Percentiles rank a stretch among this genome's conserved stretches.
Conservation (phyloP, 116 monocot genomes). For the Zostera marina region DNA sequence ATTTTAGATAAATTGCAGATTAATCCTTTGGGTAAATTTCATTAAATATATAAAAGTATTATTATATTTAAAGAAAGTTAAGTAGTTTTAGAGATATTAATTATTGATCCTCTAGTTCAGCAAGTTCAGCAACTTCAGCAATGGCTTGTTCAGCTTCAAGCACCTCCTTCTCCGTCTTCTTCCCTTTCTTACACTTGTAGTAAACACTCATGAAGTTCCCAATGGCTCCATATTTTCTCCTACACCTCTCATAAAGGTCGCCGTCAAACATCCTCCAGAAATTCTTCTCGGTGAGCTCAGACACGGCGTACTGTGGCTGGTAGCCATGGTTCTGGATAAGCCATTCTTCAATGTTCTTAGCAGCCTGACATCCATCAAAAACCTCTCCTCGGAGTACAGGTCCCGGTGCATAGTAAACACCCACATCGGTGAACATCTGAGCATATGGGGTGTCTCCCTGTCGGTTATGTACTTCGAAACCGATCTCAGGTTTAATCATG, state of each 20-base stretch:
- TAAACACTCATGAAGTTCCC: conserved; percentile 82
- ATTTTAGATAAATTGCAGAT: too few species aligned
- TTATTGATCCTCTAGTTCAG: too few species aligned
- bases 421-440: conserved; percentile 69
- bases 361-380: conserved; percentile 29
- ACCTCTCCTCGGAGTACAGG: conserved; percentile 45
- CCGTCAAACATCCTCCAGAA: conserved; percentile 78
- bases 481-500: conserved; percentile 47
- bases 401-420: conserved; percentile 42
- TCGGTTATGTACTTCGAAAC: conserved; percentile 33
- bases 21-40: too few species aligned
- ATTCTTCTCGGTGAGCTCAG: conserved; percentile 60
- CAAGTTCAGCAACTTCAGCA: conserved; percentile 22
- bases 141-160: conserved; percentile 44
- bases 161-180: conserved; percentile 69
- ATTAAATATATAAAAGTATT: too few species aligned
- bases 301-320: conserved; percentile 59
- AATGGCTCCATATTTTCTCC: conserved; percentile 39
- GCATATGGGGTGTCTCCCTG: conserved; percentile 57
- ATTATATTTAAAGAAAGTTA: too few species aligned
- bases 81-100: too few species aligned
- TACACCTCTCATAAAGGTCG: conserved; percentile 38
- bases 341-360: conserved; percentile 36
- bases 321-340: conserved; percentile 44
- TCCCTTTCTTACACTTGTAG: conserved; percentile 71